Percentiles rank a stretch among this genome's conserved stretches.
Evolutionary conservation across 2,329 filamentous ascomycete genomes (phyloP).

Genomic region (Balansia obtecta): DNA sequence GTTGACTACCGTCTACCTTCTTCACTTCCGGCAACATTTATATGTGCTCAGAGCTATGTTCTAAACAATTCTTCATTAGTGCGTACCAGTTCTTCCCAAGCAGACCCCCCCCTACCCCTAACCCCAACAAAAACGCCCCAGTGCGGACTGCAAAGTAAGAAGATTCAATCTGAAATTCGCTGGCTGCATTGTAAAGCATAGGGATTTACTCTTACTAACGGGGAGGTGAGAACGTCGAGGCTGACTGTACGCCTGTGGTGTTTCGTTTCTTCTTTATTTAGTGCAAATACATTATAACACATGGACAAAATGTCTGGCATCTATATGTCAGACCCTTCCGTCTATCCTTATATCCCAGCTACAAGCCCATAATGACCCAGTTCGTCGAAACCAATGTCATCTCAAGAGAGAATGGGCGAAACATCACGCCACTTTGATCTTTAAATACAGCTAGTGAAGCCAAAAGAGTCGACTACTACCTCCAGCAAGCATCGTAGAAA

Average conservation of each 20-base stretch:
- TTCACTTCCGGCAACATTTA: too few species aligned
- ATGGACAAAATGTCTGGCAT: background rate
- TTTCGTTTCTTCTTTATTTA: background rate
- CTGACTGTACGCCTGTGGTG: background rate
- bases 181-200: background rate
- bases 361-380: background rate
- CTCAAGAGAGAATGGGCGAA: background rate
- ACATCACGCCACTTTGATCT: background rate
- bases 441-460: background rate
- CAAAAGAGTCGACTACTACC: background rate
- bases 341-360: background rate
- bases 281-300: slow-evolving; percentile 1
- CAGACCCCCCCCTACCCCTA: too few species aligned
- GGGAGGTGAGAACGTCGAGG: background rate
- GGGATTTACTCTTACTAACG: background rate
- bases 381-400: background rate
- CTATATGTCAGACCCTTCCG: background rate
- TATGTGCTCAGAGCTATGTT: too few species aligned
- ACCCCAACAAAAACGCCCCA: too few species aligned
- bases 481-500: background rate
- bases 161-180: background rate
- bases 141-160: background rate
- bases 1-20: too few species aligned
- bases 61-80: too few species aligned
- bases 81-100: too few species aligned